Conservation (phyloP, 163 green algal genomes). For the Scenedesmus sp. region DNA sequence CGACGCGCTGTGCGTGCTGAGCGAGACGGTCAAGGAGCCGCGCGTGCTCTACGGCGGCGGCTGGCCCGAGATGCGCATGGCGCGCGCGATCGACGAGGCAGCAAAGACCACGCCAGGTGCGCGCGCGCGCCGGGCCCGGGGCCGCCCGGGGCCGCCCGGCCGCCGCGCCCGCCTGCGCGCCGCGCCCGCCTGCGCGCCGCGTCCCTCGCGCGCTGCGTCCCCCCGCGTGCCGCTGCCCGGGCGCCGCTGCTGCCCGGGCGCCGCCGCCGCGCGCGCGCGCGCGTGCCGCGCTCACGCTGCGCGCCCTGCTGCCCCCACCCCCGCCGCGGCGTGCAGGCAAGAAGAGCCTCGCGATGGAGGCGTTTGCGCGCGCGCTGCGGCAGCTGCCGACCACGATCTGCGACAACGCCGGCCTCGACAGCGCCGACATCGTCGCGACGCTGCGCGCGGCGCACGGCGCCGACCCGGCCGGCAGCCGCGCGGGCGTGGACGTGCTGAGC, state of each 20-base stretch:
- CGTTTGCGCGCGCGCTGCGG: slow-evolving; percentile 91
- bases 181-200: too few species aligned
- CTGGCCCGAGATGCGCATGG: slow-evolving; percentile 92
- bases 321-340: slow-evolving; percentile 80
- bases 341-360: slow-evolving; percentile 93
- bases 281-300: too few species aligned
- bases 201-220: too few species aligned
- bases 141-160: too few species aligned
- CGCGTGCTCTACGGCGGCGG: slow-evolving; percentile 93
- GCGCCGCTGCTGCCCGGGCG: too few species aligned
- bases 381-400: slow-evolving; percentile 94
- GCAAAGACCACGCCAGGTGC: slow-evolving; percentile 78
- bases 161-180: too few species aligned
- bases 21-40: slow-evolving; percentile 52
- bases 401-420: slow-evolving; percentile 95
- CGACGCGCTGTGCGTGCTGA: slow-evolving; percentile 98
- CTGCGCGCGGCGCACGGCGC: slow-evolving; percentile 71
- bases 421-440: slow-evolving; percentile 90
- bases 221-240: too few species aligned
- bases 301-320: too few species aligned
- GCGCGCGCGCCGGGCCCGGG: not conserved
- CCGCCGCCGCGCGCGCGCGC: too few species aligned
- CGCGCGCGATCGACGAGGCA: slow-evolving; percentile 88
- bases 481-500: slow-evolving; percentile 89
- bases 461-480: slow-evolving; percentile 41